Base-by-base conservation (phyloP, 148 eudicot species). In the Polygonum aviculare region DNA sequence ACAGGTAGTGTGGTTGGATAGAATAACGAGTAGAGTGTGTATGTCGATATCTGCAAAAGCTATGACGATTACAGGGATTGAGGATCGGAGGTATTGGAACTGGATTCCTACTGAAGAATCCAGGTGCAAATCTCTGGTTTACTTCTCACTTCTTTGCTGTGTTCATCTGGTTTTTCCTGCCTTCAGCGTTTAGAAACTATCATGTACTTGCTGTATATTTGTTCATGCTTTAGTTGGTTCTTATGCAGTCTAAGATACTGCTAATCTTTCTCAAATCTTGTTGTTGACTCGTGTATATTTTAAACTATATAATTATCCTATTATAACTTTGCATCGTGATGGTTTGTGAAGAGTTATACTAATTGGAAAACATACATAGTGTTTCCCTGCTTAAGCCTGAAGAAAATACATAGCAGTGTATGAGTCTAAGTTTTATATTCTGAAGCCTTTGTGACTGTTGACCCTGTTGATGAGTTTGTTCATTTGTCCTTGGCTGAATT, bases 21-120 rank as follows among this genome's bases (percentile, higher is more conserved):
- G 81, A 84, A 83, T 87, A 76, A 89, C 91, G 15, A 94, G 97
- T 73, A 88, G 85, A 80, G 88, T 92, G 75, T 94, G 97, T 85
- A 80, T 90, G 83, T 86, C 97, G 10, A 82, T 92, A 22, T 90
- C 97, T 12, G 90, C 97, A 0, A 90, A 79, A 80, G 92, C 85
- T 69, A 87, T 94, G 98, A 69, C 88, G 5, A 94, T 94, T 49
- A 94, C 98, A 12, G 97, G 97, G 78, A 92, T 94, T 76, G 98
- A 94, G 51, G 98, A 94, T 84, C 81, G 93, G 83, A 85, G 98
- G 81, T 92, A 94, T 75, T 94, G 98, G 98, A 94, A 84, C 80
- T 94, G 98, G 98, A 73, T 89, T 78, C 86, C 95, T 19, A 92
- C 98, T 21, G 98, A 92, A 79, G 98, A 94, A 85, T 94, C 97